A percentile compares a stretch with the other conserved stretches of the same genome.
phyloP scores from a whole-genome alignment of 441 rosid species.

The Erodium chrysanthum region DNA sequence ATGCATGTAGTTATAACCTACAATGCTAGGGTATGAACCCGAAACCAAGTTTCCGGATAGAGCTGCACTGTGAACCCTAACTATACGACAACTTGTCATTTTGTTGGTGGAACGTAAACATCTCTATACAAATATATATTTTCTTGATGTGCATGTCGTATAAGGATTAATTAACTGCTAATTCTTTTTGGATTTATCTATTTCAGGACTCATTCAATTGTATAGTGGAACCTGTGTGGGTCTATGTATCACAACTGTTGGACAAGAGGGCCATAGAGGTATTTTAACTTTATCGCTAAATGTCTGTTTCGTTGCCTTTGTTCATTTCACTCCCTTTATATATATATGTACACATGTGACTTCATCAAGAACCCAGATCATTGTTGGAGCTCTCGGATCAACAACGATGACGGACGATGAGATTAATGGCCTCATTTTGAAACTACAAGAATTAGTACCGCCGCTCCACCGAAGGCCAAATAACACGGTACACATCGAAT shows the following conservation, averaged over 20 bases:
- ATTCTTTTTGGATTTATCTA: not conserved
- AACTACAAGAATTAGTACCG: conserved; percentile 39
- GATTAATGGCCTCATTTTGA: conserved; percentile 33
- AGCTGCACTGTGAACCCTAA: not conserved
- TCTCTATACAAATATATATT: not conserved
- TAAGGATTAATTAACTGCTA: not conserved
- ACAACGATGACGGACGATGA: conserved; percentile 26
- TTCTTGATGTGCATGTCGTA: not conserved
- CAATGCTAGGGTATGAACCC: too few relatives aligned
- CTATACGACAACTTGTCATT: not conserved
- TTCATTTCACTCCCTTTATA: not conserved
- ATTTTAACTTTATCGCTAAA: too few relatives aligned
- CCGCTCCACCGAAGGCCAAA: conserved; percentile 30
- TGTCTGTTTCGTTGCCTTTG: not conserved
- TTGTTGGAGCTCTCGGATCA: too few relatives aligned
- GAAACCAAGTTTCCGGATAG: not conserved
- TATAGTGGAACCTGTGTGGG: too few relatives aligned
- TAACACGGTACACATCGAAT: conserved; percentile 26
- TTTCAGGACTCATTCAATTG: too few relatives aligned
- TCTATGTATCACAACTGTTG: too few relatives aligned
- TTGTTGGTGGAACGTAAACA: not conserved
- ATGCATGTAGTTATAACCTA: too few relatives aligned
- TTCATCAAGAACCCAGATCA: conserved; percentile 22
- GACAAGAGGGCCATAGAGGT: too few relatives aligned
- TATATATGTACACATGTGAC: conserved; percentile 24